Evolutionary conservation across 345 rosid species (phyloP), one percentile per base, ranked within the genome.

Genomic region (Acer yangbiense): DNA sequence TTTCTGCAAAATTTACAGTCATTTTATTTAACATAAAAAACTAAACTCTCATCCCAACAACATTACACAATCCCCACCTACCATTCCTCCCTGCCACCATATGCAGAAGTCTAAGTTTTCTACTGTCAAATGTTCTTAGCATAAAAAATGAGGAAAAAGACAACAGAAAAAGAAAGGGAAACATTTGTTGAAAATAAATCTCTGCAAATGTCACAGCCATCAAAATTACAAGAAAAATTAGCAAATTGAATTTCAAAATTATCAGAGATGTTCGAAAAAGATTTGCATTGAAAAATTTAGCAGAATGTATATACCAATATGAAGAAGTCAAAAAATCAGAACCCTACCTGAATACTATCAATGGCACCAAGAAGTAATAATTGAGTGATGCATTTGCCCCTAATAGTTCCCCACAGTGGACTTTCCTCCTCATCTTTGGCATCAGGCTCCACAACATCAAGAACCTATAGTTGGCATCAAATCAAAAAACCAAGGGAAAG

Each of bases 361-460:
- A 94, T 89, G 72, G 97, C 93, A 78, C 94, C 89, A 62, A 94
- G 94, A 80, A 94, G 92, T 78, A 94, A 83, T 72, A 92, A 78
- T 62, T 94, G 97, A 69, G 98, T 94, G 75, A 94, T 88, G 85
- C 98, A 94, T 85, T 94, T 94, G 82, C 97, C 95, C 86, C 98
- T 88, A 73, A 94, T 82, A 69, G 90, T 82, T 87, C 81, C 85
- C 83, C 91, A 82, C 39, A 93, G 63, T 69, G 98, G 94, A 80
- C 89, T 85, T 90, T 92, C 93, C 79, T 84, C 91, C 87, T 90
- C 97, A 73, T 87, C 93, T 82, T 86, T 92, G 75, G 25, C 65
- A 65, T 88, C 91, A 27, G 88, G 80, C 83, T 87, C 98, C 71
- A 74, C 78, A 76, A 84, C 72, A 81, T 87, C 88, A 71, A 85